Percentiles rank a stretch among this genome's conserved stretches.
These are phyloP conservation scores for Cicer arietinum DNA, from an alignment of 306 rosid genomes.

Conservation along the genomic window DNA sequence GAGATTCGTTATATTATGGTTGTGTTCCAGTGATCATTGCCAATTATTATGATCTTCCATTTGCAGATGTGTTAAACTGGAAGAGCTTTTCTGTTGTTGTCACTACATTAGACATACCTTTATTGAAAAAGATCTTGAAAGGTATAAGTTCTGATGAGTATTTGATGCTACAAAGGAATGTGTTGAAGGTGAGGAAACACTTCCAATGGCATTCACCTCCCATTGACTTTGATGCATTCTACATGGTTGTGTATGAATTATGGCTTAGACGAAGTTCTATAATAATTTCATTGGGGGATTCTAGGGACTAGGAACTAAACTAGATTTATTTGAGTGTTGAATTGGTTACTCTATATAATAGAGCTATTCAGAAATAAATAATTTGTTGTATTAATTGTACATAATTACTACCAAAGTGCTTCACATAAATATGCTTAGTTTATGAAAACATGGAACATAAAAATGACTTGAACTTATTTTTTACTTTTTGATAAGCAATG, in stretches of 20 bases:
- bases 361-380: background rate
- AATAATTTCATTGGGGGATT: conserved; percentile 38
- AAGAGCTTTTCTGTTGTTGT: conserved; percentile 66
- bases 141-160: conserved; percentile 58
- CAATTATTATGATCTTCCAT: conserved; percentile 84
- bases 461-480: too few relatives aligned
- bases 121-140: conserved; percentile 66
- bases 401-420: background rate
- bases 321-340: conserved; percentile 20
- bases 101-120: conserved; percentile 65
- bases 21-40: conserved; percentile 85
- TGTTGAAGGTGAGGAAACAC: conserved; percentile 71
- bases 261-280: conserved; percentile 83
- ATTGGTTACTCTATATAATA: background rate
- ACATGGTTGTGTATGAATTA: conserved; percentile 85
- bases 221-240: conserved; percentile 69
- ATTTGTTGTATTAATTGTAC: background rate
- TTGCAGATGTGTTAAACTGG: conserved; percentile 76
- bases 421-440: background rate
- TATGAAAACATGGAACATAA: too few relatives aligned
- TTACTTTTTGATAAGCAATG: too few relatives aligned
- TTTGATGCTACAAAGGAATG: conserved; percentile 58
- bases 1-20: conserved; percentile 80
- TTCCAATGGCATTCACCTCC: conserved; percentile 85
- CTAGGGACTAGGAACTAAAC: background rate